These are phyloP conservation scores for Euphorbia peplus DNA, from an alignment of 345 rosid genomes.

Conservation along the genomic window DNA sequence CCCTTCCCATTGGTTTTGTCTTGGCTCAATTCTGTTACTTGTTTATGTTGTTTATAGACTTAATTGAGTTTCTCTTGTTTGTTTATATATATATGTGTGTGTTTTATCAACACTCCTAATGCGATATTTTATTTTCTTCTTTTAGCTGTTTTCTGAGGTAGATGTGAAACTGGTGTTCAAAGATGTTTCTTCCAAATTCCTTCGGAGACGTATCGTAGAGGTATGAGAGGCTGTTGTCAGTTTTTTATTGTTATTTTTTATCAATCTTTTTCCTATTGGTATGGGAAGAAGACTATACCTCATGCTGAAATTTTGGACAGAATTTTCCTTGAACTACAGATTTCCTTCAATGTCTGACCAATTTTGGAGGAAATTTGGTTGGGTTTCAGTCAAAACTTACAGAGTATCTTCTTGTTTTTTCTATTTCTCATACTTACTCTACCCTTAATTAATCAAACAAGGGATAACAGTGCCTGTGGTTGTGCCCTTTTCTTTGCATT, in stretches of 20 bases:
- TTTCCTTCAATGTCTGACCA: neutral
- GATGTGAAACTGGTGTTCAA: slow-evolving; percentile 98
- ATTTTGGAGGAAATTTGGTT: neutral
- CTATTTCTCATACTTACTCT: neutral
- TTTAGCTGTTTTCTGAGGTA: slow-evolving; percentile 76
- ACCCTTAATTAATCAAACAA: neutral
- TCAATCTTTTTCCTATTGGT: neutral
- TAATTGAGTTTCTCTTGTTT: neutral
- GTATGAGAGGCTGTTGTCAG: slow-evolving; percentile 37
- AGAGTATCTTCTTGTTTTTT: neutral
- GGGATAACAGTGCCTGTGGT: too few species aligned
- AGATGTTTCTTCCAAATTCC: slow-evolving; percentile 82
- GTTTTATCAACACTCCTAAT: slow-evolving; percentile 16
- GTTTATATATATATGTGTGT: too few species aligned
- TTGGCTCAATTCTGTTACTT: slow-evolving; percentile 9
- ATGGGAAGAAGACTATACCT: neutral
- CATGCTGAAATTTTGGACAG: neutral
- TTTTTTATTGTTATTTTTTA: neutral
- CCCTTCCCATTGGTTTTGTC: slow-evolving; percentile 58
- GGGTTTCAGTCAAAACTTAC: neutral
- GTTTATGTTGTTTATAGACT: slow-evolving; percentile 2
- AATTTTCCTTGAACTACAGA: neutral
- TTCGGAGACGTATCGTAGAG: slow-evolving; percentile 90
- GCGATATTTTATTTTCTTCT: slow-evolving; percentile 22
- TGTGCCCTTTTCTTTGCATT: too few species aligned